Evolutionary conservation across 169 alveolate species (phyloP), one percentile per base, ranked within the genome.

Genomic region (Plasmodium knowlesi): DNA sequence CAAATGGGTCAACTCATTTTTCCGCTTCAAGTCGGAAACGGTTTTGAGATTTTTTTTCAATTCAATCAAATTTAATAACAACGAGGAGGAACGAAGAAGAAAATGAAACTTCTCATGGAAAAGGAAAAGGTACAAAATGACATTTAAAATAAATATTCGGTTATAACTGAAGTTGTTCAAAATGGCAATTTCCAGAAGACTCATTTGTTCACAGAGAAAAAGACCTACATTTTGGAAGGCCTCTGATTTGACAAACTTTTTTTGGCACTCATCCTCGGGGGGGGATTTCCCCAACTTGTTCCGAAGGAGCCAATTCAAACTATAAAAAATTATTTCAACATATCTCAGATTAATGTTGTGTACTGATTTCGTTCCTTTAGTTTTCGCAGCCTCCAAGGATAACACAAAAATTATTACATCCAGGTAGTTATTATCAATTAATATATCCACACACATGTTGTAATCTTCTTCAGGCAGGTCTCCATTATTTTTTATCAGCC

Each of bases 241-340:
- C 19, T 4, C 34, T 3, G 86, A 41, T 46, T 79, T 57, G 67
- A 79, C 70, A 79, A 72, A 79, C 19, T 25, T 78, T 5, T 67
- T 70, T 67, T 34, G 30, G 12, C 25, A 37, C n/a, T 79, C 53
- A 12, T 50, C 61, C 12, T 50, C 61, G 5, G 61, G 61, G 30
- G 28, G 76, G 19, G n/a, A 22, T 67, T 67, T 34, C 46, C 53
- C 57, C 71, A 91, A 82, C 71, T 46, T 50, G 57, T 73, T 72
- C 9, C 70, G 81, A 37, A 91, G 72, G 25, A 91, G 72, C 95
- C 95, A 91, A 78, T 39, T 53, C 41, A 91, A 43, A 16, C 92
- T 91, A 82, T 67, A 91, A 82, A 91, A 91, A 54, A 91, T 22
- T 41, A 74, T 80, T 72, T 91, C 95, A 30, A 91, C 50, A 80